Evolutionary conservation across 1,139 yeast genomes (phyloP), one percentile per base, ranked within the genome.

Genomic region (Citeromyces hawaiiensis): DNA sequence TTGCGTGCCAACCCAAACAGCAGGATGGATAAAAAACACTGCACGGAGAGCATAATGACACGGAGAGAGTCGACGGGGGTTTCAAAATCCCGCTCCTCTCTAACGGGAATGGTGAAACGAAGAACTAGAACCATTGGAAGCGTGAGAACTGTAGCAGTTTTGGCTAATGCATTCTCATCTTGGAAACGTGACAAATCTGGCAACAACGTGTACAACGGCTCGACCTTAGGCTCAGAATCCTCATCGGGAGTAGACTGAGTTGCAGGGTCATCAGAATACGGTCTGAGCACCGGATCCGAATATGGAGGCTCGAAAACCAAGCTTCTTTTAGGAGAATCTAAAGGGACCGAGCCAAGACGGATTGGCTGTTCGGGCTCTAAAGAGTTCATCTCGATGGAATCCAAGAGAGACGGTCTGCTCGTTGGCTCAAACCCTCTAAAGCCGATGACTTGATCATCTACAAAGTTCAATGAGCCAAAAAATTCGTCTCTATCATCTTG

Each of bases 401-500:
- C 27, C 11, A 23, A 23, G 11, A 23, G 27, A 6, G 27, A 23
- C 11, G 27, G 27, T 23, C 27, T 23, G 11, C 11, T 23, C 11
- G 27, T 23, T 3, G 27, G 27, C 9, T 5, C 27, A 11, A 23
- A 23, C 11, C 27, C 27, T 23, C 11, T 23, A 9, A 23, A 23
- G 11, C 27, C 27, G 11, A 23, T 23, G 9, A 23, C 27, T 23
- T 23, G 27, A 9, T 23, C 27, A 23, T 23, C 27, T 23, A 23
- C 27, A 23, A 23, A 23, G 11, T 23, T 9, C 27, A 23, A 23
- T 3, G 11, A 7, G 8, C 27, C 27, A 23, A 23, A 23, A 11
- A 23, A 15, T 3, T 23, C 36, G 15, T n/a, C 18, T 4, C 14
- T 35, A 10, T 30, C 38, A 9, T 36, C 53, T 34, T 55, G 59